Evolutionary conservation across 768 basidiomycete genomes (phyloP).

Genomic region (Podaxis sp.): DNA sequence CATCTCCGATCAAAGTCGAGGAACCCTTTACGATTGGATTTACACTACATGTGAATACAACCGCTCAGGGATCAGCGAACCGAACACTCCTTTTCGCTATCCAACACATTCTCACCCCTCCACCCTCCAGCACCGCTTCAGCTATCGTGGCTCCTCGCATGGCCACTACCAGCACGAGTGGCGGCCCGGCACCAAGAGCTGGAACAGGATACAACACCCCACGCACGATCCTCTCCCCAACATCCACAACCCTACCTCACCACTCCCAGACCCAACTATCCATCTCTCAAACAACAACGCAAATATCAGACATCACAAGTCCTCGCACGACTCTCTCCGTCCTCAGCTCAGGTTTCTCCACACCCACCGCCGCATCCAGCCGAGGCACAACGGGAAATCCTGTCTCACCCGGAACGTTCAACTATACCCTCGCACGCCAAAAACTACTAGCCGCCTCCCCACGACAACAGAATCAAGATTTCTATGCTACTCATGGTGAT

Average conservation of each 20-base stretch:
- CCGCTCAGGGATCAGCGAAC: constrained; percentile 30
- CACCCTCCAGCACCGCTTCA: constrained; percentile 23
- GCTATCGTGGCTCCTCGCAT: constrained; percentile 22
- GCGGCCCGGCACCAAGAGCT: neutral
- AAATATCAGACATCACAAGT: constrained; percentile 33
- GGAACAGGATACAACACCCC: constrained; percentile 11
- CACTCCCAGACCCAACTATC: neutral
- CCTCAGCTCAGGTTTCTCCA: constrained; percentile 54
- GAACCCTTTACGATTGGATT: constrained; percentile 61
- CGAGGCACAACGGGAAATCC: constrained; percentile 27
- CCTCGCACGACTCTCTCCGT: constrained; percentile 16
- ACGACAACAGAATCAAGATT: constrained; percentile 25
- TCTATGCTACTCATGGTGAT: neutral
- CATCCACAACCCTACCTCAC: neutral
- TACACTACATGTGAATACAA: constrained; percentile 41
- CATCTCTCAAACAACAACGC: constrained; percentile 1
- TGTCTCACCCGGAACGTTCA: constrained; percentile 31
- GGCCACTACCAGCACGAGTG: neutral
- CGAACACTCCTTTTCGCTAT: constrained; percentile 53
- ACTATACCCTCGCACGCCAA: constrained; percentile 52
- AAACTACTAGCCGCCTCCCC: constrained; percentile 47
- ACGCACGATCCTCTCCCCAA: constrained; percentile 10
- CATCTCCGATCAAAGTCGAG: constrained; percentile 46
- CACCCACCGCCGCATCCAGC: constrained; percentile 40
- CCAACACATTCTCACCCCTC: constrained; percentile 58